phyloP scores from a whole-genome alignment of 345 rosid species.

The Brassica rapa region DNA sequence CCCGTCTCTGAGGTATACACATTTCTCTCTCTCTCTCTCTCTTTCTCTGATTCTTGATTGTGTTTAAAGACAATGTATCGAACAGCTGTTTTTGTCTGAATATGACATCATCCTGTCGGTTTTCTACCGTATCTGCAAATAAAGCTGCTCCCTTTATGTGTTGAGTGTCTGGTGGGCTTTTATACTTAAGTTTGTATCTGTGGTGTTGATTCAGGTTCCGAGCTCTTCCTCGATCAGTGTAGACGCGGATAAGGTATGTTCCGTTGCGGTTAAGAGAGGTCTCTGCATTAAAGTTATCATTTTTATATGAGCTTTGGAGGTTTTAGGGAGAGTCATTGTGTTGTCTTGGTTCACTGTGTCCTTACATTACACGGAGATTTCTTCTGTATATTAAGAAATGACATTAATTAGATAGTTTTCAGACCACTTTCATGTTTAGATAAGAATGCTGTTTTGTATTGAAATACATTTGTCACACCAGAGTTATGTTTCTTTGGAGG shows the following conservation, averaged over 20 bases:
- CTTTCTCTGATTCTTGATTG: not conserved
- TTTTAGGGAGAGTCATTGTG: not conserved
- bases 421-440: not conserved
- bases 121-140: not conserved
- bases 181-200: not conserved
- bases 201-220: slow-evolving; percentile 34
- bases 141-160: slow-evolving; percentile 1
- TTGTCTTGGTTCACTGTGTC: not conserved
- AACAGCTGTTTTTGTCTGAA: not conserved
- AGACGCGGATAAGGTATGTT: slow-evolving; percentile 56
- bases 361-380: not conserved
- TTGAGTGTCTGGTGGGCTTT: not conserved
- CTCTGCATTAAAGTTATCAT: not conserved
- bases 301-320: not conserved
- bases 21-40: not conserved
- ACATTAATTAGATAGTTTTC: not conserved
- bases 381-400: not conserved
- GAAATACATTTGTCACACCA: not conserved
- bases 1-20: slow-evolving; percentile 50
- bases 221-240: slow-evolving; percentile 50
- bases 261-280: not conserved
- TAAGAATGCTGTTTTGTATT: not conserved
- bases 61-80: not conserved
- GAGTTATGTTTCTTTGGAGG: not conserved
- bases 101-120: not conserved